These are phyloP conservation scores for Globisporangium splendens DNA, from an alignment of 352 stramenopile genomes.

Conservation along the genomic window DNA sequence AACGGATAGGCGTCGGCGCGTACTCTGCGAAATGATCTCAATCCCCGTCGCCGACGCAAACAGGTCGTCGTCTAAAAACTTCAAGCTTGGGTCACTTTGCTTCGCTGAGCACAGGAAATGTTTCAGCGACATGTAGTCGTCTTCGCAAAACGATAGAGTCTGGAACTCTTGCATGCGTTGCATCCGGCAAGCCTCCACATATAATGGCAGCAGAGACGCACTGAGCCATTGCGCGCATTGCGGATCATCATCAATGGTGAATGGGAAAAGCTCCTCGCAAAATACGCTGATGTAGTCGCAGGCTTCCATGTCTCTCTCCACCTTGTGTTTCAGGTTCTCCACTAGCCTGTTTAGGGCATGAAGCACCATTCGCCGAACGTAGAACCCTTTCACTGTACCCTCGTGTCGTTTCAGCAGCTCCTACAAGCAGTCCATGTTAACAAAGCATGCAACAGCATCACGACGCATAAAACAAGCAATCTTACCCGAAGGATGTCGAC, in stretches of 20 bases:
- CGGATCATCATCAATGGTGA: slow-evolving; percentile 61
- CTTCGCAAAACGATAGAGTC: slow-evolving; percentile 56
- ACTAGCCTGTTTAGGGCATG: slow-evolving; percentile 75
- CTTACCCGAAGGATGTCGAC: slow-evolving; percentile 48
- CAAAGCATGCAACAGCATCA: background rate
- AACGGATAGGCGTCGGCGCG: slow-evolving; percentile 69
- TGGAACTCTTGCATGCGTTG: slow-evolving; percentile 60
- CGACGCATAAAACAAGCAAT: background rate
- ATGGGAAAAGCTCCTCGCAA: slow-evolving; percentile 59
- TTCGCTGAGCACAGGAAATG: slow-evolving; percentile 70
- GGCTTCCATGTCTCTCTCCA: slow-evolving; percentile 55
- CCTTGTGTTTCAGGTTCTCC: slow-evolving; percentile 68
- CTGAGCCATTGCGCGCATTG: slow-evolving; percentile 74
- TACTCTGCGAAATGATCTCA: slow-evolving; percentile 73
- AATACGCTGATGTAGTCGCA: slow-evolving; percentile 67
- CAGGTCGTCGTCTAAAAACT: slow-evolving; percentile 74
- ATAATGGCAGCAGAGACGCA: slow-evolving; percentile 60
- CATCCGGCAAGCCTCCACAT: slow-evolving; percentile 61
- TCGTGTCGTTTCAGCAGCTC: slow-evolving; percentile 28
- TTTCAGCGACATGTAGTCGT: slow-evolving; percentile 65
- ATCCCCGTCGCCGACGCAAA: slow-evolving; percentile 64
- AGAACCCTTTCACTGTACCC: slow-evolving; percentile 26
- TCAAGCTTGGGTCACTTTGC: slow-evolving; percentile 47
- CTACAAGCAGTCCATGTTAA: slow-evolving; percentile 11
- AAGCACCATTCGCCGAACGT: slow-evolving; percentile 70